Conservation (phyloP, 192 early-diverging fungal species). For the Podila epicladia region DNA sequence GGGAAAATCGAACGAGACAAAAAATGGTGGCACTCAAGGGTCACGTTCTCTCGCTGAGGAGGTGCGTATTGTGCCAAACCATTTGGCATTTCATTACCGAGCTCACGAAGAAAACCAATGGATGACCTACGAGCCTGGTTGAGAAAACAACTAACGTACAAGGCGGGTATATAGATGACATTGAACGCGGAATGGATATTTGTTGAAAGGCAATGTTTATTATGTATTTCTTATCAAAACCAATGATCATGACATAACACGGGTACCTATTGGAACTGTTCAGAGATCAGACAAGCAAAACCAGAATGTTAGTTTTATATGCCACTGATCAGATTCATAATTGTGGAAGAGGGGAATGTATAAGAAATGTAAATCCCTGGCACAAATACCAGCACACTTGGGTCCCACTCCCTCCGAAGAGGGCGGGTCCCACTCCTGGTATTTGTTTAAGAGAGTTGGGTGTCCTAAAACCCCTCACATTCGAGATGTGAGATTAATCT, state of each 20-base stretch:
- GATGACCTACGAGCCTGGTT: no score
- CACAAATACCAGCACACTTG: slow-evolving; percentile 48
- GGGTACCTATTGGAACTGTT: no score
- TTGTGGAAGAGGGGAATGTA: background rate
- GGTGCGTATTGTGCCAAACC: no score
- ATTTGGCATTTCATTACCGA: no score
- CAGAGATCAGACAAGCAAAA: slow-evolving; percentile 1
- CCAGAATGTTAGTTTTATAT: background rate
- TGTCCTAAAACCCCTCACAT: slow-evolving; percentile 54
- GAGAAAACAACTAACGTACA: no score
- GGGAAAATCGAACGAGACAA: no score
- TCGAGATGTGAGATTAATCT: slow-evolving; percentile 43
- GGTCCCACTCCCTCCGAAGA: slow-evolving; percentile 45
- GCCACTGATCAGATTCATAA: background rate
- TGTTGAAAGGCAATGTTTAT: no score
- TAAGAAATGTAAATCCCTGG: slow-evolving; percentile 43
- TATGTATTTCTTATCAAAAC: no score
- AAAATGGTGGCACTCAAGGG: background rate
- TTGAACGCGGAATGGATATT: no score
- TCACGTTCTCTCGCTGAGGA: background rate
- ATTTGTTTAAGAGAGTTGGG: slow-evolving; percentile 53
- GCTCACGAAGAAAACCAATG: no score
- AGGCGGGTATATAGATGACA: no score
- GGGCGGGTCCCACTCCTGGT: slow-evolving; percentile 47
- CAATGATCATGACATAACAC: no score